Evolutionary conservation across 768 basidiomycete genomes (phyloP), one percentile per base, ranked within the genome.

Genomic region (Lactarius evosmus): DNA sequence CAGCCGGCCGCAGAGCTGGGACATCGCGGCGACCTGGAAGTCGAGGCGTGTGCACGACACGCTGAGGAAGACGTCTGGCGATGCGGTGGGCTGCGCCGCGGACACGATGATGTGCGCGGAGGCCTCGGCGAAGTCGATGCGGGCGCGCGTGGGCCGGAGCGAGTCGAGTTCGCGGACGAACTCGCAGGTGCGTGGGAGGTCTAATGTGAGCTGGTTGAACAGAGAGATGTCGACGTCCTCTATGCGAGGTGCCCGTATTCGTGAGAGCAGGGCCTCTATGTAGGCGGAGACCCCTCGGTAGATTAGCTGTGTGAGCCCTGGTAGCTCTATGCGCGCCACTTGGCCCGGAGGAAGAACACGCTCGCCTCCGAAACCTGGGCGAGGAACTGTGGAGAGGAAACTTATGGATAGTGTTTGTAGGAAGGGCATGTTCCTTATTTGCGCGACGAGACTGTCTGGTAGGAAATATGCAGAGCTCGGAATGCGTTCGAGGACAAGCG

Each of bases 401-500:
- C 64, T 29, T 8, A 65, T 56, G 7, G 64, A 61, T 33, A 65
- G 60, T 0, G 34, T 36, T 41, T 25, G 30, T 11, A 65, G 64
- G 30, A 34, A n/a, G n/a, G 49, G 19, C 60, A 61, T 65, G 2
- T 49, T 16, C 14, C 59, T 52, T 52, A 65, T 51, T 11, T 56
- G 64, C 0, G 49, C 17, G 7, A 61, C 33, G 14, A 65, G 64
- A 16, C 9, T 30, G 27, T 56, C 59, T 4, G 64, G 64, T n/a
- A 60, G 41, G 27, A 65, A 61, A 11, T 65, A 60, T 0, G 46
- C 60, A 16, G 59, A 33, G 33, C 49, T 41, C 6, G 64, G 64
- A n/a, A 65, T 34, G 38, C 64, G 60, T 34, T 65, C 64, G 40
- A 65, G 64, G 49, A 51, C 55, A 7, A 65, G 64, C 11, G 59